Evolutionary conservation across 139 green algal species (phyloP).

Genomic region (Chlorella ohadii): DNA sequence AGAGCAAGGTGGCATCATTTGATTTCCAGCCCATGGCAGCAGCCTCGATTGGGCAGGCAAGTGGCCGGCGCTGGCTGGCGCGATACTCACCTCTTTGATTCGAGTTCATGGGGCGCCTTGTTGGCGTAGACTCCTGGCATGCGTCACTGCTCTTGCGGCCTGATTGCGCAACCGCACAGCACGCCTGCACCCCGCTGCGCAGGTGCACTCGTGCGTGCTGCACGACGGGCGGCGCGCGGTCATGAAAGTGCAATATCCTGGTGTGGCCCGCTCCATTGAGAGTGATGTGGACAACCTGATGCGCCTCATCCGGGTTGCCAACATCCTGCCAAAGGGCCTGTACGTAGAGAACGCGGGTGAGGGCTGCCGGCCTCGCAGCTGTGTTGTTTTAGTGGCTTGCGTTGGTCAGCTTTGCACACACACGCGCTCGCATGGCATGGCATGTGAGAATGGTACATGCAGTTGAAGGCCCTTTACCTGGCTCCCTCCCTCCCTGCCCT

Average conservation of each 20-base stretch:
- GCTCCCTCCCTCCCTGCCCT: too few species aligned
- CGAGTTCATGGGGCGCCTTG: background rate
- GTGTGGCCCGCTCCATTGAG: constrained; percentile 91
- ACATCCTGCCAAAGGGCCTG: constrained; percentile 87
- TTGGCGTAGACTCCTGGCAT: too few species aligned
- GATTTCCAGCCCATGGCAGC: constrained; percentile 86
- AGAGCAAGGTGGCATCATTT: constrained; percentile 72
- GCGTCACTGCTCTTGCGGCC: too few species aligned
- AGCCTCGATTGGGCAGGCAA: constrained; percentile 86
- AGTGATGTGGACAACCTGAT: constrained; percentile 97
- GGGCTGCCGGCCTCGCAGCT: too few species aligned
- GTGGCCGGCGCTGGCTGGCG: background rate
- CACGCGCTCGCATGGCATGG: too few species aligned
- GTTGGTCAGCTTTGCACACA: too few species aligned
- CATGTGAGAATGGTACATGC: too few species aligned
- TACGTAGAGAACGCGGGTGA: constrained; percentile 88
- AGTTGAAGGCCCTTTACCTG: background rate
- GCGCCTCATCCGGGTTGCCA: constrained; percentile 83
- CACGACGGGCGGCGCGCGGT: constrained; percentile 78
- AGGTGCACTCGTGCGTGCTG: constrained; percentile 84
- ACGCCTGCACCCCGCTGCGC: constrained; percentile 12
- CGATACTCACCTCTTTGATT: background rate
- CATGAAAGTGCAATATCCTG: constrained; percentile 94
- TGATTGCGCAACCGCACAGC: too few species aligned
- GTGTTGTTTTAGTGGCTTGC: too few species aligned